These are phyloP conservation scores for Barnettozyma sucrosica DNA, from an alignment of 805 yeast genomes.

Conservation along the genomic window DNA sequence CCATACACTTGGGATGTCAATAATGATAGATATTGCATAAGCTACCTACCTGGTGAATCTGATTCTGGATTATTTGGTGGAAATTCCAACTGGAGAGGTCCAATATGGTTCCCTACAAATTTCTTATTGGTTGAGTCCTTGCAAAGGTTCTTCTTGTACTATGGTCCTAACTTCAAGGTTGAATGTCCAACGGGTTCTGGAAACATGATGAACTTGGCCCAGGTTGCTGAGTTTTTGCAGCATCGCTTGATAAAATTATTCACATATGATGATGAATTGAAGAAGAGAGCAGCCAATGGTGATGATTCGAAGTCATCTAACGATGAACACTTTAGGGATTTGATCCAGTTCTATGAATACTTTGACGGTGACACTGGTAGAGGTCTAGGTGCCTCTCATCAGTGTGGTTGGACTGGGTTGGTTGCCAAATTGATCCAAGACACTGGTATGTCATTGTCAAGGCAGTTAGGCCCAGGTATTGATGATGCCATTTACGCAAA, in stretches of 20 bases:
- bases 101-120: constrained; percentile 93
- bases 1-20: constrained; percentile 83
- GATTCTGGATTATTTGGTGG: constrained; percentile 95
- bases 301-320: constrained; percentile 52
- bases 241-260: constrained; percentile 78
- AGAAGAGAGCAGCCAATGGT: constrained; percentile 75
- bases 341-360: constrained; percentile 76
- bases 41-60: constrained; percentile 82
- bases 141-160: constrained; percentile 81
- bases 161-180: constrained; percentile 78
- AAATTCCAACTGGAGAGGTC: constrained; percentile 96
- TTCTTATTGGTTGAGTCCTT: constrained; percentile 80
- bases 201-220: constrained; percentile 66
- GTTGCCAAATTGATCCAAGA: constrained; percentile 91
- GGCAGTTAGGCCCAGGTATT: constrained; percentile 26
- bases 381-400: constrained; percentile 91
- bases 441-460: constrained; percentile 61
- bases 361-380: constrained; percentile 94
- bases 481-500: constrained; percentile 9
- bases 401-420: constrained; percentile 94
- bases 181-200: constrained; percentile 89
- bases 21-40: constrained; percentile 64
- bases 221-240: constrained; percentile 86
- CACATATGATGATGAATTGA: constrained; percentile 55
- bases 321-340: constrained; percentile 70